Percentiles rank a stretch among this genome's conserved stretches.
Evolutionary conservation across 257 asterid genomes (phyloP).

Genomic region (Plantago elongata): DNA sequence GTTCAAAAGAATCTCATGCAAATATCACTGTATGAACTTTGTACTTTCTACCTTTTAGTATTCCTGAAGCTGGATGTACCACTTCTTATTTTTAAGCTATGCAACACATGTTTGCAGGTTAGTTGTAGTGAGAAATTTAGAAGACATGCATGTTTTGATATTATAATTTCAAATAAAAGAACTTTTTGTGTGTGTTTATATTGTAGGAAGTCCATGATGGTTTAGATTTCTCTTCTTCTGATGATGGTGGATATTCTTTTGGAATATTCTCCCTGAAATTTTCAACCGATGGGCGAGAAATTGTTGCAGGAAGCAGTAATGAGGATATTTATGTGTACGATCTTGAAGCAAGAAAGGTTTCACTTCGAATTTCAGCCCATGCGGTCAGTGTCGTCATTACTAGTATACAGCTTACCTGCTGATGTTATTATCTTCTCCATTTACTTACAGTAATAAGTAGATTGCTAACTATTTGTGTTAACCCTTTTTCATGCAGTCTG

Average conservation of each 20-base stretch:
- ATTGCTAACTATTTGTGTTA: conserved; percentile 5
- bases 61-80: conserved; percentile 2
- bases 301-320: conserved; percentile 86
- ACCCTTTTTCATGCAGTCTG: conserved; percentile 52
- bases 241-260: conserved; percentile 51
- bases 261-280: conserved; percentile 80
- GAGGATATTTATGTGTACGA: conserved; percentile 79
- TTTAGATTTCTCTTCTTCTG: conserved; percentile 52
- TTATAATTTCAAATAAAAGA: not conserved
- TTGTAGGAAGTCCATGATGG: conserved; percentile 82
- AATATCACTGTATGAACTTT: conserved; percentile 58
- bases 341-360: conserved; percentile 63
- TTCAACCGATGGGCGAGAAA: conserved; percentile 81
- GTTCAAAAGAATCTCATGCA: conserved; percentile 61
- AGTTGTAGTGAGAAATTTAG: too few species aligned
- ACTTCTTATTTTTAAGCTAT: not conserved
- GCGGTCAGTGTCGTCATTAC: conserved; percentile 28
- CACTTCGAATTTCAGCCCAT: conserved; percentile 74
- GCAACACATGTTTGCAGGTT: too few species aligned
- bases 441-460: not conserved
- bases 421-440: too few species aligned
- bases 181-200: not conserved
- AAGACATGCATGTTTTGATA: not conserved
- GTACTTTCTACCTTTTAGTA: conserved; percentile 11
- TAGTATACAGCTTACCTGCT: too few species aligned